Conservation (phyloP, 768 basidiomycete genomes). For the Tremella yokohamensis region DNA sequence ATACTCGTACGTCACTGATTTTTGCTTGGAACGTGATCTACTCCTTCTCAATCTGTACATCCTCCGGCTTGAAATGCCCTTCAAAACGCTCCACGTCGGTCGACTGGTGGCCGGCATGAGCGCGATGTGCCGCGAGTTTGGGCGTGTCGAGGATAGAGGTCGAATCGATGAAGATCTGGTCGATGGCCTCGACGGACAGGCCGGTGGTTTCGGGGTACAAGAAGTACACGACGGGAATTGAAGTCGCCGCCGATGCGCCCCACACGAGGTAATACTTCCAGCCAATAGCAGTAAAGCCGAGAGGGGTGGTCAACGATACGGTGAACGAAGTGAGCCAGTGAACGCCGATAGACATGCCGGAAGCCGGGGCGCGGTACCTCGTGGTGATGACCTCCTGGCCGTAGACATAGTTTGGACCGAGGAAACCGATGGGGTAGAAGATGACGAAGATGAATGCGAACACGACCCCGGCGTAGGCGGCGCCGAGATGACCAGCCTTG, state of each 20-base stretch:
- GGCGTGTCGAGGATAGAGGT: conserved; percentile 14
- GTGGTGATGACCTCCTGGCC: conserved; percentile 29
- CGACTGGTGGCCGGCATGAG: conserved; percentile 8
- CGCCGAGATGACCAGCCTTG: conserved; percentile 16
- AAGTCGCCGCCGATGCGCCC: conserved; percentile 17
- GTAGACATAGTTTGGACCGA: conserved; percentile 29
- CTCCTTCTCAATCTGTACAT: conserved; percentile 1
- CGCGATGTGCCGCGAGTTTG: conserved; percentile 10
- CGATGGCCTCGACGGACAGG: background rate
- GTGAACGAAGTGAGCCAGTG: conserved; percentile 27
- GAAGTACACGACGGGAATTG: conserved; percentile 13
- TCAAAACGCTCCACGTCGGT: background rate
- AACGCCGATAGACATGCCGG: conserved; percentile 24
- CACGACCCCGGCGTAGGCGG: conserved; percentile 26
- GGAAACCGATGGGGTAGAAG: conserved; percentile 34
- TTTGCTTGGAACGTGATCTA: too few relatives aligned
- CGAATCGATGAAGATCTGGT: conserved; percentile 10
- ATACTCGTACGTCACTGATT: too few relatives aligned
- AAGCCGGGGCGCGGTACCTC: conserved; percentile 27
- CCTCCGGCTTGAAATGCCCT: background rate
- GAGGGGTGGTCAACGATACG: conserved; percentile 52
- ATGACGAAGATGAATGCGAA: conserved; percentile 29
- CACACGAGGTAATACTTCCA: conserved; percentile 10
- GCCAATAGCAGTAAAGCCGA: background rate
- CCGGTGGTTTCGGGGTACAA: conserved; percentile 5